These are phyloP conservation scores for Arctium lappa DNA, from an alignment of 129 eudicot genomes.

Conservation along the genomic window DNA sequence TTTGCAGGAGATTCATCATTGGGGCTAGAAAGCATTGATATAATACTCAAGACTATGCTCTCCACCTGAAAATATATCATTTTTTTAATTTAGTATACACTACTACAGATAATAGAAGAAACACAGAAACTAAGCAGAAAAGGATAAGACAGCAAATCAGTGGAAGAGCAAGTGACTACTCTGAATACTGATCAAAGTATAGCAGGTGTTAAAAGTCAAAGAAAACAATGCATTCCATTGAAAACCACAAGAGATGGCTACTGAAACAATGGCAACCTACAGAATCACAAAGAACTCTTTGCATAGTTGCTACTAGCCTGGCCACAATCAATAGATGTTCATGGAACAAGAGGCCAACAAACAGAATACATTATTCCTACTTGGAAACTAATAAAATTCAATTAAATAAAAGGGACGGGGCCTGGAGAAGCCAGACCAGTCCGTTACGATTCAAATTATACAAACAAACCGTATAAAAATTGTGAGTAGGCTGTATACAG, in stretches of 20 bases:
- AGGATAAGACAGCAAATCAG: neutral
- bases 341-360: neutral
- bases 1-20: constrained; percentile 82
- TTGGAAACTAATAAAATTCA: neutral
- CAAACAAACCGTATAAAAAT: neutral
- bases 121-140: neutral
- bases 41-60: constrained; percentile 76
- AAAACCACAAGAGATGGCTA: neutral
- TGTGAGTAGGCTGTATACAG: neutral
- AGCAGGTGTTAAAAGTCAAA: neutral
- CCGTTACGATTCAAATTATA: neutral
- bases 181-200: neutral
- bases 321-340: neutral
- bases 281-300: too few relatives aligned
- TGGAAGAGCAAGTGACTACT: neutral
- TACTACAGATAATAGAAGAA: neutral
- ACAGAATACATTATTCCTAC: neutral
- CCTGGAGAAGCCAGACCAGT: neutral
- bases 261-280: too few relatives aligned
- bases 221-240: neutral
- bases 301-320: too few relatives aligned
- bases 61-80: constrained; percentile 50
- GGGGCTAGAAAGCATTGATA: constrained; percentile 79
- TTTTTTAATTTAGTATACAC: neutral
- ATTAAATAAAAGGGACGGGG: too few relatives aligned